Base-by-base conservation (phyloP, 345 rosid species). In the Populus simonii region DNA sequence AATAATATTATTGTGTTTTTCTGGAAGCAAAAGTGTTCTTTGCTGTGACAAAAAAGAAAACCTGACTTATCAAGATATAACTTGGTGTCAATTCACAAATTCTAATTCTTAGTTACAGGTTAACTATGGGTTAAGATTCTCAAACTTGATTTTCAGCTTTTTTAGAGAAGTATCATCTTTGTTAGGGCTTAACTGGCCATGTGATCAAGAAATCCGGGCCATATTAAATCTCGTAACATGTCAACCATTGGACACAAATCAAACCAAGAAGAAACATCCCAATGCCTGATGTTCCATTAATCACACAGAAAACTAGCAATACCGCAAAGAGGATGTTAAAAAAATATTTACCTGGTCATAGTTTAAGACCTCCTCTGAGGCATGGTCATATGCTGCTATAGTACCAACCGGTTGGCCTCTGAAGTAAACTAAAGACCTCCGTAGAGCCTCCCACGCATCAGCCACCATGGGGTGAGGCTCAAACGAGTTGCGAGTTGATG, bases 381-480 rank as follows among this genome's bases (percentile, higher is more conserved):
- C 98, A 88, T 93, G 99, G 82, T 95, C 99, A 78, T 78, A 77
- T 0, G 99, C 99, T 5, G 97, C 99, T 29, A 95, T 85, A 66
- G 98, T 93, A 71, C 99, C 98, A 71, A 93, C 93, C 0, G 99
- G 96, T 81, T 92, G 98, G 82, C 88, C 87, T 78, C 91, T 89
- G 80, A 87, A 95, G 85, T 85, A 79, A 75, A 95, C 98, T 79
- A 92, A 81, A 9, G 98, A 91, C 55, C 88, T 84, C n/a, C 99
- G 80, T 8, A 95, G 86, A 66, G 98, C 89, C 63, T 95, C 97
- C 99, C 99, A 95, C 16, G 99, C 99, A 45, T 95, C 99, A 25
- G 96, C 96, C 41, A 95, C 92, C 94, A 93, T 93, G 0, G 97
- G 97, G 70, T 95, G 99, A 13, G 98, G 99, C 73, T 92, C 99